Base-by-base conservation (phyloP, 78 protist species). In the Planoprotostelium fungivorum region DNA sequence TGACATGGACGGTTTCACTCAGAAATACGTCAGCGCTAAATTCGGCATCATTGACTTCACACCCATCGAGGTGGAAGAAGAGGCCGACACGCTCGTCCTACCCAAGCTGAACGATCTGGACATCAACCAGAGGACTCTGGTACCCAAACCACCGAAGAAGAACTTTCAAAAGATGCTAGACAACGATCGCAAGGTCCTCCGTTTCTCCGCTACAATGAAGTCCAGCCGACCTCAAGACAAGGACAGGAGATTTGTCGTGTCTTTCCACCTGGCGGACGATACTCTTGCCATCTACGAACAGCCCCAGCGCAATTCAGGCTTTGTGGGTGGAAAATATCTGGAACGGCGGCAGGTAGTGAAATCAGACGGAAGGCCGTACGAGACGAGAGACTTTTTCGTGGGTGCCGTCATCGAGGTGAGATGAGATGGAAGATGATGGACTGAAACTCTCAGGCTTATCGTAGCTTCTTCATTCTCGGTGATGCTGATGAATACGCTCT, bases 281-380 rank as follows among this genome's bases (percentile, higher is more conserved):
- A 92, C 94, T 35, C 28, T 95, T 38, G 37, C 89, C 1, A 63
- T 96, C 86, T 91, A 88, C 34, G 97, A 96, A 94, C 51, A 73
- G 5, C 88, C 86, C 25, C 34, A 28, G 34, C 94, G 93, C 36
- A 96, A 96, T 91, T 91, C 95, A n/a, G 97, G 97, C 29, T 9
- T 93, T 28, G 35, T 93, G 9, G 92, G 94, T 29, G 97, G 97
- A 1, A 93, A 91, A 84, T 96, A 91, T 37, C 87, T 96, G 28
- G 94, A 89, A 86, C 91, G 94, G 84, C 1, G 36, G 35, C 28
- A 39, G 38, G 63, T 87, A 31, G 16, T 38, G 84, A 38, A 51
- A 37, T 5, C 73, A 16, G 87, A 38, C 38, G 34, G 1, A 51
- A 34, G 25, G 34, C 87, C 37, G 23, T 38, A 28, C 87, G 1